Evolutionary conservation across 192 early-diverging fungal genomes (phyloP).

Genomic region (Coemansia guatemalensis): DNA sequence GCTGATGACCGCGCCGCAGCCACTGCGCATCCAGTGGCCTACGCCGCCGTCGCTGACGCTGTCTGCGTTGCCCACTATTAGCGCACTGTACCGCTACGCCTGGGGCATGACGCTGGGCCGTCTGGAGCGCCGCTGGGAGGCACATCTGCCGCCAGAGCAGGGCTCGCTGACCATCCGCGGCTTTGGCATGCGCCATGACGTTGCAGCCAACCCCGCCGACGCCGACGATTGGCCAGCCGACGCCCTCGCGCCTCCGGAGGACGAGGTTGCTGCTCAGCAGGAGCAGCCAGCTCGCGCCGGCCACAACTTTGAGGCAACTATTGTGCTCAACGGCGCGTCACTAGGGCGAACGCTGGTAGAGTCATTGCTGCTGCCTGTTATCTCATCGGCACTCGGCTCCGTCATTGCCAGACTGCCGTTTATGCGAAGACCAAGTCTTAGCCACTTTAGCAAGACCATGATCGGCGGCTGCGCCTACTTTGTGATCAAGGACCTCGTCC

Average conservation of each 20-base stretch:
- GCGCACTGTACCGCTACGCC: conserved; percentile 57
- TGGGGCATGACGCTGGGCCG: conserved; percentile 59
- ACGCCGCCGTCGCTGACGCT: conserved; percentile 62
- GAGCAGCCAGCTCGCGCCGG: background rate
- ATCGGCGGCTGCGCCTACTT: conserved; percentile 60
- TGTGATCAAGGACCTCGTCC: conserved; percentile 60
- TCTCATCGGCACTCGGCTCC: conserved; percentile 63
- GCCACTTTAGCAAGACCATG: conserved; percentile 56
- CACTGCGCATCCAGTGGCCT: conserved; percentile 60
- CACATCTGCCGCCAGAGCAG: conserved; percentile 32
- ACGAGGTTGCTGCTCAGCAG: conserved; percentile 12
- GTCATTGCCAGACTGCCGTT: conserved; percentile 55
- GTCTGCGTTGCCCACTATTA: conserved; percentile 62
- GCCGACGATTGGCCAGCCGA: background rate
- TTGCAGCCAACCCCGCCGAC: background rate
- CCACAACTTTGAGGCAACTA: conserved; percentile 54
- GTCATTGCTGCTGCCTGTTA: conserved; percentile 64
- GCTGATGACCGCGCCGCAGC: conserved; percentile 57
- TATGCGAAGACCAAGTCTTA: conserved; percentile 48
- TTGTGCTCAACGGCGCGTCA: conserved; percentile 57
- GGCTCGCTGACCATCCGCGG: conserved; percentile 21
- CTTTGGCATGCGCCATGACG: conserved; percentile 15
- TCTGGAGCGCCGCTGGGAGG: conserved; percentile 60
- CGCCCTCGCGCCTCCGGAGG: background rate
- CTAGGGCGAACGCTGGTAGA: conserved; percentile 63